These are phyloP conservation scores for Wickerhamomyces bisporus DNA, from an alignment of 805 yeast species.

Conservation along the genomic window DNA sequence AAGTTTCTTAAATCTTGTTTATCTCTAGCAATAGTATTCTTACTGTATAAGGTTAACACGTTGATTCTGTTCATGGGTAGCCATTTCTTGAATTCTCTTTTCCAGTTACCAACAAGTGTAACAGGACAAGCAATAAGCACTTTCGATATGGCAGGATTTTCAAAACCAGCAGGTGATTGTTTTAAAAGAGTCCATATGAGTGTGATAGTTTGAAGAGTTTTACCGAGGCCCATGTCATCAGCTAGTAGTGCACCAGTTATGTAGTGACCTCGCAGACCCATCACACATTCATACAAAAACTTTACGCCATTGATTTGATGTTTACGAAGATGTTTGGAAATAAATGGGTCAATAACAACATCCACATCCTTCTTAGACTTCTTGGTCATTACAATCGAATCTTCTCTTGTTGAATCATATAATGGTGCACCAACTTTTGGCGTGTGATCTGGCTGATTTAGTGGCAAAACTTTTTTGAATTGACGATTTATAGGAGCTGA, in stretches of 20 bases:
- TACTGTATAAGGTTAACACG: conserved; percentile 53
- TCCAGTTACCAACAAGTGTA: conserved; percentile 84
- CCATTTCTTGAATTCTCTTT: conserved; percentile 86
- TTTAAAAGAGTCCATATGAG: conserved; percentile 77
- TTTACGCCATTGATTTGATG: conserved; percentile 85
- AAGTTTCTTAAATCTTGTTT: conserved; percentile 21
- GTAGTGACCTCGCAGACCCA: conserved; percentile 53
- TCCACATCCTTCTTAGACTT: conserved; percentile 26
- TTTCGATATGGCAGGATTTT: conserved; percentile 42
- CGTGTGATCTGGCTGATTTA: conserved; percentile 13
- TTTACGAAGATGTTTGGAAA: conserved; percentile 55
- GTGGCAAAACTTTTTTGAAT: conserved; percentile 19
- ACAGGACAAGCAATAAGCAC: conserved; percentile 88
- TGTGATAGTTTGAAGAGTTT: conserved; percentile 80
- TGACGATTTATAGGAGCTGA: conserved; percentile 17
- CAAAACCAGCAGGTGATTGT: conserved; percentile 43
- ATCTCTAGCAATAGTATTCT: conserved; percentile 47
- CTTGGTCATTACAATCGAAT: conserved; percentile 40
- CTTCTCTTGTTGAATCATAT: conserved; percentile 30
- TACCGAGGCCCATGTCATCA: conserved; percentile 97
- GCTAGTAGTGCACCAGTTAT: conserved; percentile 79
- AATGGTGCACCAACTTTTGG: conserved; percentile 27
- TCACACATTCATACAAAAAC: conserved; percentile 77
- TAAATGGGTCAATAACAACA: conserved; percentile 56
- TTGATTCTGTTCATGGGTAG: conserved; percentile 49